Evolutionary conservation across 352 stramenopile genomes (phyloP).

Genomic region (Pythium diclinum): DNA sequence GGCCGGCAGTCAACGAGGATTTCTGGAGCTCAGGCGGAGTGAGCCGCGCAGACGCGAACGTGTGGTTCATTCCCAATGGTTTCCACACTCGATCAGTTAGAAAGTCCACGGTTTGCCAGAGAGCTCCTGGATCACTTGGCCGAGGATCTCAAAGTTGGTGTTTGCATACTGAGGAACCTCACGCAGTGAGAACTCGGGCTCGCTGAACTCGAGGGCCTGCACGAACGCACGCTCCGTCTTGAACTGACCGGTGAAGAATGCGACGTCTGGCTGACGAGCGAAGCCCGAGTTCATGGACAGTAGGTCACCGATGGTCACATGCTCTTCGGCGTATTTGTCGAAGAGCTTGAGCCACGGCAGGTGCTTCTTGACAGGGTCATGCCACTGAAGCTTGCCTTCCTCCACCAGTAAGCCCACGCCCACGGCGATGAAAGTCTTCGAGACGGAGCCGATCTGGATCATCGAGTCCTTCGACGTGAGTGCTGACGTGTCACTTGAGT

Average conservation of each 20-base stretch:
- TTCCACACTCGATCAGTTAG: slow-evolving; percentile 46
- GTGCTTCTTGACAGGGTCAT: slow-evolving; percentile 56
- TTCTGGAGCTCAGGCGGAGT: slow-evolving; percentile 2
- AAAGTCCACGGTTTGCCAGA: slow-evolving; percentile 48
- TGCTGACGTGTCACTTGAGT: slow-evolving; percentile 31
- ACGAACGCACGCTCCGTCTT: slow-evolving; percentile 34
- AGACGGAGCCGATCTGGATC: slow-evolving; percentile 70
- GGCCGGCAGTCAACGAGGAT: slow-evolving; percentile 27
- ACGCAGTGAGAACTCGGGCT: slow-evolving; percentile 41
- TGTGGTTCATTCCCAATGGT: slow-evolving; percentile 55
- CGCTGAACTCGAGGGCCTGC: slow-evolving; percentile 32
- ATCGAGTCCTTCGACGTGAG: slow-evolving; percentile 39
- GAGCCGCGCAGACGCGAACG: slow-evolving; percentile 33
- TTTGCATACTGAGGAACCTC: slow-evolving; percentile 61
- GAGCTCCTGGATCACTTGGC: slow-evolving; percentile 47
- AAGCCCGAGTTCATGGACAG: slow-evolving; percentile 65
- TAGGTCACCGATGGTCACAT: slow-evolving; percentile 51
- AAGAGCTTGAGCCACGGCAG: slow-evolving; percentile 46
- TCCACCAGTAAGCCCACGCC: slow-evolving; percentile 37
- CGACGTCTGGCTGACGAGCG: slow-evolving; percentile 31
- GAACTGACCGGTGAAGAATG: slow-evolving; percentile 34
- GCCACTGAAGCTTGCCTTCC: slow-evolving; percentile 50
- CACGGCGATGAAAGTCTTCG: slow-evolving; percentile 59
- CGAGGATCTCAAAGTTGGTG: slow-evolving; percentile 57
- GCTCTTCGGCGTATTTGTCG: slow-evolving; percentile 58